Evolutionary conservation across 2,329 filamentous ascomycete species (phyloP).

Genomic region (Ophiostoma montium): DNA sequence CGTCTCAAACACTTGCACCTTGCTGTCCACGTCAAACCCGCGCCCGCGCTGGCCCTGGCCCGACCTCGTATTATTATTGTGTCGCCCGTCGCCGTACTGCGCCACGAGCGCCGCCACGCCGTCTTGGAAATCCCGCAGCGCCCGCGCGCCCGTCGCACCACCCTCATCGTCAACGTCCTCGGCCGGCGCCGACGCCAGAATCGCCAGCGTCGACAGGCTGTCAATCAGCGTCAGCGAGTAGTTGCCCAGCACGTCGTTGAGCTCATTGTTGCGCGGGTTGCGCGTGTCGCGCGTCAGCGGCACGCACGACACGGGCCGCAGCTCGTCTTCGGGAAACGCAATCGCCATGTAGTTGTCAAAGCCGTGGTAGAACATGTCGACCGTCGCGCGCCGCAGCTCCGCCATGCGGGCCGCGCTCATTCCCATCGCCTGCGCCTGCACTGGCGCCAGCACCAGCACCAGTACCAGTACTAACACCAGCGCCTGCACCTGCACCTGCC

Average conservation of each 20-base stretch:
- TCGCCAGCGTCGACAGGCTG: constrained; percentile 84
- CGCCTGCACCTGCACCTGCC: neutral
- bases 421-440: constrained; percentile 36
- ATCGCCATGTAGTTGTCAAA: constrained; percentile 89
- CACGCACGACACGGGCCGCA: constrained; percentile 72
- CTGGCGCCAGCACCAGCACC: constrained; percentile 21
- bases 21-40: constrained; percentile 91
- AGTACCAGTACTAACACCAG: too few relatives aligned
- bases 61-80: too few relatives aligned
- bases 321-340: constrained; percentile 91
- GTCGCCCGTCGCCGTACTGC: constrained; percentile 74
- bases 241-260: constrained; percentile 94
- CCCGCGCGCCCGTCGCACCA: constrained; percentile 46
- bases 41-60: constrained; percentile 59
- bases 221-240: constrained; percentile 94
- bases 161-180: constrained; percentile 33
- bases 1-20: constrained; percentile 97
- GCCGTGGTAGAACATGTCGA: constrained; percentile 90
- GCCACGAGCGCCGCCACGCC: constrained; percentile 63
- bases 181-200: constrained; percentile 64
- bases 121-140: constrained; percentile 62
- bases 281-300: constrained; percentile 72
- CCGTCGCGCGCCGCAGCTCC: constrained; percentile 43
- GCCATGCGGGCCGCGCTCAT: constrained; percentile 44
- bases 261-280: constrained; percentile 66